A percentile compares a stretch with the other conserved stretches of the same genome.
Conservation (phyloP, 768 basidiomycete species). For the Lactarius hatsudake region DNA sequence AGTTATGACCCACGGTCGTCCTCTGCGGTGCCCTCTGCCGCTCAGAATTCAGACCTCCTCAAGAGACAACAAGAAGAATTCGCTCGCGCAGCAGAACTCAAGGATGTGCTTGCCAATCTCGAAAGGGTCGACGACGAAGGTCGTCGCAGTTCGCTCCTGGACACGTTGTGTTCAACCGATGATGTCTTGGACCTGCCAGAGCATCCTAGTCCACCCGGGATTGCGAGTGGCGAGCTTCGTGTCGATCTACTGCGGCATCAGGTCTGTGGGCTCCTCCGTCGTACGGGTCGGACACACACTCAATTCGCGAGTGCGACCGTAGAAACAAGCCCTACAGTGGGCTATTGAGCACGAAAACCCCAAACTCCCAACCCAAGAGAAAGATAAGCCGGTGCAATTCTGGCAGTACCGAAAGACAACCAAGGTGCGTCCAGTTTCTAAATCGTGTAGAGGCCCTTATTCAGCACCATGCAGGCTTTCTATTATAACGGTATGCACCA, state of each 20-base stretch:
- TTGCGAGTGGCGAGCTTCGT: conserved; percentile 58
- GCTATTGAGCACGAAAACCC: conserved; percentile 82
- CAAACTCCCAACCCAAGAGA: conserved; percentile 57
- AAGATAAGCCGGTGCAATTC: conserved; percentile 81
- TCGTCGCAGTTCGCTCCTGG: conserved; percentile 66
- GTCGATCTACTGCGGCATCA: conserved; percentile 83
- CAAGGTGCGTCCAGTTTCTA: conserved; percentile 44
- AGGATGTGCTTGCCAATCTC: conserved; percentile 57
- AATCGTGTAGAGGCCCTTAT: neutral
- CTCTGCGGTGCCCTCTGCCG: neutral
- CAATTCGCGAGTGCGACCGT: neutral
- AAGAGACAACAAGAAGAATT: conserved; percentile 51
- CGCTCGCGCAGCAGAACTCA: conserved; percentile 64
- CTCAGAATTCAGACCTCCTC: conserved; percentile 35
- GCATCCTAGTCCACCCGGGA: conserved; percentile 70
- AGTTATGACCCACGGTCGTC: neutral
- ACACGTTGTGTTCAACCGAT: conserved; percentile 61
- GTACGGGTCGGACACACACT: neutral
- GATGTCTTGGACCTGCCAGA: conserved; percentile 72
- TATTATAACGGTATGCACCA: conserved; percentile 63
- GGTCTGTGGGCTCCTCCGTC: conserved; percentile 37
- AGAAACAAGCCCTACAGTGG: conserved; percentile 88
- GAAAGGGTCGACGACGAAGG: conserved; percentile 79
- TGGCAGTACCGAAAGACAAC: conserved; percentile 69
- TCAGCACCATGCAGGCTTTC: conserved; percentile 42